Evolutionary conservation across 2,329 filamentous ascomycete genomes (phyloP).

Genomic region (Aspergillus sp.): DNA sequence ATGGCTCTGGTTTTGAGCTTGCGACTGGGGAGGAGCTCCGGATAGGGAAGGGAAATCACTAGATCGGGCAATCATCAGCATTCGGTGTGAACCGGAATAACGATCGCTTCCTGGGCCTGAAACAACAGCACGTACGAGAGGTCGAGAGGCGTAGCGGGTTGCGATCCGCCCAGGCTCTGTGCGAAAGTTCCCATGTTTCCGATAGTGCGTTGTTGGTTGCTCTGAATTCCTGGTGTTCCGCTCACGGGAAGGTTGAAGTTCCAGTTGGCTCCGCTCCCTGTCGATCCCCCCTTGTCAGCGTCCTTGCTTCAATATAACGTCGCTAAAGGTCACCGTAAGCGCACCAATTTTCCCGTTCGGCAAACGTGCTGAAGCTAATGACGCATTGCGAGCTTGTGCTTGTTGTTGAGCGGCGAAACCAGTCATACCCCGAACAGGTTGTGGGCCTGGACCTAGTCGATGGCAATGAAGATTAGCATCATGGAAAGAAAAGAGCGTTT

Average conservation of each 20-base stretch:
- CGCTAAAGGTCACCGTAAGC: slow-evolving; percentile 11
- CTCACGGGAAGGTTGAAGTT: slow-evolving; percentile 56
- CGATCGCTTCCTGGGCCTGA: slow-evolving; percentile 11
- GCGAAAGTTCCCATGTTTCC: slow-evolving; percentile 55
- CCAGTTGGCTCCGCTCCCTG: slow-evolving; percentile 57
- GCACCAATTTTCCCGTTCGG: slow-evolving; percentile 57
- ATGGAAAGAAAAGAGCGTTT: not conserved
- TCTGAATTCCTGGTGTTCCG: slow-evolving; percentile 52
- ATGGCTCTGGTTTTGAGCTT: slow-evolving; percentile 51
- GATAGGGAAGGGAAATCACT: slow-evolving; percentile 65
- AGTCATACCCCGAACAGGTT: slow-evolving; percentile 53
- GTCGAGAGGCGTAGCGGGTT: slow-evolving; percentile 55
- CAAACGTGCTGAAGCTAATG: slow-evolving; percentile 49
- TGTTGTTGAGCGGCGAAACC: slow-evolving; percentile 55
- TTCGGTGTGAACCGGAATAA: slow-evolving; percentile 8
- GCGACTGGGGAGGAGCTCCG: slow-evolving; percentile 55
- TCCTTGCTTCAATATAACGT: slow-evolving; percentile 5
- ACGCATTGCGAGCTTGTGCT: slow-evolving; percentile 46
- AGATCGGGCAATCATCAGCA: not conserved
- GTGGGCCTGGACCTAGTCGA: slow-evolving; percentile 47
- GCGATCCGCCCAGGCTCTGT: slow-evolving; percentile 55
- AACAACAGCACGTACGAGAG: slow-evolving; percentile 51
- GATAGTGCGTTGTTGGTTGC: slow-evolving; percentile 51
- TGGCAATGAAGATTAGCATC: slow-evolving; percentile 14
- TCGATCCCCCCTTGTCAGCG: slow-evolving; percentile 23